These are phyloP conservation scores for Phycomyces blakesleeanus DNA, from an alignment of 192 early-diverging fungal genomes.

Conservation along the genomic window DNA sequence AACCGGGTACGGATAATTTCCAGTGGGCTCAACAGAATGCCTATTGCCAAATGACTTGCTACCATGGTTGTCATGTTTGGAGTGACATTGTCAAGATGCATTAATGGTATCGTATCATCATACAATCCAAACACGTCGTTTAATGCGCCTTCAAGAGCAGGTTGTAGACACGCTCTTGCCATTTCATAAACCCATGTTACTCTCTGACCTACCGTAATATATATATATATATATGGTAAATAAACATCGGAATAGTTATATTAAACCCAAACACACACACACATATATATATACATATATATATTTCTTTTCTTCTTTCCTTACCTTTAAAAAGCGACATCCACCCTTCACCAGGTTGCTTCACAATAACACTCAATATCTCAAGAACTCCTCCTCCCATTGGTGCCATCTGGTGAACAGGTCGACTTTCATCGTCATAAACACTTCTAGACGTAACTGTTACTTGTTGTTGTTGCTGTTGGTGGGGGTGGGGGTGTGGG, in stretches of 20 bases:
- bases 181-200: constrained; percentile 72
- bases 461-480: constrained; percentile 39
- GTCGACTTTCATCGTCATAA: constrained; percentile 46
- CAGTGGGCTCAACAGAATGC: constrained; percentile 81
- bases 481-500: too few species aligned
- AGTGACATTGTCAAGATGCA: constrained; percentile 51
- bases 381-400: constrained; percentile 48
- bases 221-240: too few species aligned
- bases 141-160: constrained; percentile 74
- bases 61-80: constrained; percentile 66
- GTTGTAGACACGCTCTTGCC: constrained; percentile 66
- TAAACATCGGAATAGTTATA: too few species aligned
- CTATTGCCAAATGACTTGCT: constrained; percentile 65
- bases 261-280: too few species aligned
- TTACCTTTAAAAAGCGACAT: constrained; percentile 49
- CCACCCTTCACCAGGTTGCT: constrained; percentile 64
- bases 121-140: constrained; percentile 87
- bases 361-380: constrained; percentile 46
- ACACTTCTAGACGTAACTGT: constrained; percentile 45
- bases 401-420: constrained; percentile 59
- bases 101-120: constrained; percentile 72
- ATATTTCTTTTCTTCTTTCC: too few species aligned
- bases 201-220: constrained; percentile 40
- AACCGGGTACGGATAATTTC: constrained; percentile 85
- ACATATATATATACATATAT: too few species aligned